Conservation (phyloP, 495 filamentous ascomycete species). For the Podospora fimiseda region DNA sequence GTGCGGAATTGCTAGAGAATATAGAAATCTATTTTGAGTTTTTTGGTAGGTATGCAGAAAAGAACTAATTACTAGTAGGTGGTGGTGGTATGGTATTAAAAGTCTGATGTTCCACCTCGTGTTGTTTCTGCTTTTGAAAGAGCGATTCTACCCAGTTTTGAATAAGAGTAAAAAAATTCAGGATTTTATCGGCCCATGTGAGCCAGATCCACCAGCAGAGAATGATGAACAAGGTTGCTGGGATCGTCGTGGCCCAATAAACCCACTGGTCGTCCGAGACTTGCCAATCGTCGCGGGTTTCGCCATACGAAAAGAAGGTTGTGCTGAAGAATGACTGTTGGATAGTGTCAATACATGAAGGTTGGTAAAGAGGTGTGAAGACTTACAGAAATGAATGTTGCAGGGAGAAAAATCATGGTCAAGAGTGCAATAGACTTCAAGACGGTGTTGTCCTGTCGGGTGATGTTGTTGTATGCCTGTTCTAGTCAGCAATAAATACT, state of each 20-base stretch:
- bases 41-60: neutral
- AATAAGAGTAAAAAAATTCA: neutral
- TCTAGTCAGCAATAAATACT: neutral
- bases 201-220: slow-evolving; percentile 16
- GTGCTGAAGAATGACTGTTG: slow-evolving; percentile 22
- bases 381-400: slow-evolving; percentile 30
- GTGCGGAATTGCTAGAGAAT: neutral
- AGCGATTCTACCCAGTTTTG: neutral
- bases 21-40: too few species aligned
- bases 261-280: slow-evolving; percentile 17
- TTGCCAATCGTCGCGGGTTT: slow-evolving; percentile 10
- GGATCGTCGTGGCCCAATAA: slow-evolving; percentile 16
- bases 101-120: neutral
- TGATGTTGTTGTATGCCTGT: slow-evolving; percentile 20
- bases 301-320: slow-evolving; percentile 19
- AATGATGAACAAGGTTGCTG: slow-evolving; percentile 16
- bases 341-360: neutral
- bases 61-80: too few species aligned
- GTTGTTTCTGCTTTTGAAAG: neutral
- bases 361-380: neutral
- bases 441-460: slow-evolving; percentile 31
- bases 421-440: slow-evolving; percentile 40
- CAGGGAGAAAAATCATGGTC: slow-evolving; percentile 39
- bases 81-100: too few species aligned
- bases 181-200: slow-evolving; percentile 8